Evolutionary conservation across 2,329 filamentous ascomycete species (phyloP), one percentile per base, ranked within the genome.

Genomic region (Westerdykella aurantiaca): DNA sequence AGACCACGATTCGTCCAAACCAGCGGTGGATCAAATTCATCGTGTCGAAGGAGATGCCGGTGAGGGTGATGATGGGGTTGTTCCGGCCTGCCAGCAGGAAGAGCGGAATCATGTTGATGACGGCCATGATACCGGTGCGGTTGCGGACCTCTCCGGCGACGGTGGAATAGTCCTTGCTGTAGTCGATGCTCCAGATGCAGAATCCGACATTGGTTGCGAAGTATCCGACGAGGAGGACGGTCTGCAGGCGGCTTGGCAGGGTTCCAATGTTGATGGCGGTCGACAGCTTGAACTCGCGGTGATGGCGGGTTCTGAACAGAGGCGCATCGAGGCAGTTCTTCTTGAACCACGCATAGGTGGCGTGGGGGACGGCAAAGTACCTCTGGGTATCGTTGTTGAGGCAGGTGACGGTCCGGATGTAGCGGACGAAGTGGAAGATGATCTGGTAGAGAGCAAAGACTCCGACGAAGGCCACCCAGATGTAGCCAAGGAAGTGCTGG

Each of bases 1-100:
- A 68, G 14, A 85, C 76, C 21, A 86, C 83, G 47, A 89, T 86
- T 33, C 86, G 81, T 55, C 86, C 86, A 50, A 88, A 78, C 86
- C 86, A 90, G 49, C 86, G 79, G 67, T 91, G 86, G 45, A 90
- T 73, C 48, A 91, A 69, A 70, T 90, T 91, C 74, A 86, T 89
- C 1, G 84, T 88, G 65, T 91, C 86, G 64, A 89, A 91, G 4
- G 83, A 86, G 51, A 90, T 81, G 48, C 81, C 81, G 42, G 87
- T 74, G 52, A 85, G 72, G 48, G 74, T 73, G 60, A 90, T 88
- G 51, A 91, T 73, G 17, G 85, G 85, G 68, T 90, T 90, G 71
- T 89, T 90, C 55, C 86, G 77, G 34, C 83, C 82, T 38, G 85
- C 83, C 63, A 89, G 74, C 39, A 89, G 66, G 67, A 89, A 85